Evolutionary conservation across 2,329 filamentous ascomycete species (phyloP), one percentile per base, ranked within the genome.

Genomic region (Thermochaetoides dissita): DNA sequence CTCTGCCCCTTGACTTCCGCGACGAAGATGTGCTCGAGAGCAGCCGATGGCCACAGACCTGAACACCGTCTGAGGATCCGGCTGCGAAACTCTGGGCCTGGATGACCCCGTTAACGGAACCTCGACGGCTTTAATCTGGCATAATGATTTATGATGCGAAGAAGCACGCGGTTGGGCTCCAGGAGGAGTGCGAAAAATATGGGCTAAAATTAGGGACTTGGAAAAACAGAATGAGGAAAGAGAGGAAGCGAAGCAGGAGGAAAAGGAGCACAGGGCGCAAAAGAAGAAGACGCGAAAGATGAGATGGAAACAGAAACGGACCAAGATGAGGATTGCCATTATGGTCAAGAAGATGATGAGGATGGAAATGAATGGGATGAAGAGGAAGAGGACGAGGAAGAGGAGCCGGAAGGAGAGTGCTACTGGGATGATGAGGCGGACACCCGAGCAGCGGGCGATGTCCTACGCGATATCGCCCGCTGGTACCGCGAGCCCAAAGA

Each of bases 81-180:
- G 38, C 50, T 9, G 48, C 52, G 6, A 47, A 50, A 39, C 51
- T 59, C 45, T 51, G 49, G 6, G 52, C 56, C 3, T 59, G 55
- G 52, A 50, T 56, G 45, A 59, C 56, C 39, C 47, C 54, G 6
- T 42, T 48, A 28, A 39, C 35, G 9, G 43, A 24, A 24, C 17
- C 17, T 24, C 17, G 17, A 24, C 3, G 17, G 17, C 17, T 24
- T 24, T 24, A 24, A 3, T 24, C 17, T 24, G 17, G 17, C 17
- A 24, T 50, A 10, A 47, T 59, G 8, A 40, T 59, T 3, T 59
- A 60, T 37, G 51, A 57, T 39, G 50, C 56, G 3, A 47, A 43
- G 10, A 39, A 36, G 30, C 51, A 59, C 37, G 34, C 34, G 7
- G 54, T 57, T 9, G 53, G 53, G 29, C 49, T 57, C 7, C 17